These are phyloP conservation scores for Xenoacremonium recifei DNA, from an alignment of 2,329 filamentous ascomycete species.

Conservation along the genomic window DNA sequence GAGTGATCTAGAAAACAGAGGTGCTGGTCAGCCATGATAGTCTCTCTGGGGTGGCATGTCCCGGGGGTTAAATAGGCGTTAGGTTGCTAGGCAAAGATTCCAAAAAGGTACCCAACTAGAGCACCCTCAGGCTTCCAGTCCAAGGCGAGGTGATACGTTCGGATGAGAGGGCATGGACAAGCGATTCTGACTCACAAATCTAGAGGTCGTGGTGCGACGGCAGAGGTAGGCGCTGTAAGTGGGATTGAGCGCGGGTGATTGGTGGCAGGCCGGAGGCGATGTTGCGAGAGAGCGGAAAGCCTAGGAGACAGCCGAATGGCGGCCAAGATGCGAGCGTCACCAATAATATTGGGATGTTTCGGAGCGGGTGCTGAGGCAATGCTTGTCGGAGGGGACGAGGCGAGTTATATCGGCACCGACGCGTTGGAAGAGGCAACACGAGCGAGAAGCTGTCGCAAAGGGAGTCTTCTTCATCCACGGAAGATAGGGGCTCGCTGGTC, in stretches of 20 bases:
- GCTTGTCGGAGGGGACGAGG: constrained; percentile 22
- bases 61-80: too few relatives aligned
- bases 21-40: constrained; percentile 1
- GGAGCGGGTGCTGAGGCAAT: constrained; percentile 16
- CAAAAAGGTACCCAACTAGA: too few relatives aligned
- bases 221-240: constrained; percentile 16
- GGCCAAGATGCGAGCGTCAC: constrained; percentile 31
- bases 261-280: constrained; percentile 14
- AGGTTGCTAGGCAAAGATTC: too few relatives aligned
- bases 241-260: constrained; percentile 21
- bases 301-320: constrained; percentile 30
- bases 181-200: constrained; percentile 35
- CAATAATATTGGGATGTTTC: constrained; percentile 35
- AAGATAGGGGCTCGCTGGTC: constrained; percentile 11
- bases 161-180: constrained; percentile 17
- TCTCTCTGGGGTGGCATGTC: too few relatives aligned
- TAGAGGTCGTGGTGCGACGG: constrained; percentile 28
- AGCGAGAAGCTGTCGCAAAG: constrained; percentile 29
- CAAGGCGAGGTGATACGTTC: neutral
- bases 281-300: constrained; percentile 19
- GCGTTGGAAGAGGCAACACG: constrained; percentile 25
- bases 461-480: constrained; percentile 9
- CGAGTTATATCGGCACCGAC: constrained; percentile 31
- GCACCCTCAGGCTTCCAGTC: too few relatives aligned
- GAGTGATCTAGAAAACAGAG: constrained; percentile 2